A percentile compares a stretch with the other conserved stretches of the same genome.
These are phyloP conservation scores for Purpureocillium takamizusanense DNA, from an alignment of 2,329 filamentous ascomycete species.

Conservation along the genomic window DNA sequence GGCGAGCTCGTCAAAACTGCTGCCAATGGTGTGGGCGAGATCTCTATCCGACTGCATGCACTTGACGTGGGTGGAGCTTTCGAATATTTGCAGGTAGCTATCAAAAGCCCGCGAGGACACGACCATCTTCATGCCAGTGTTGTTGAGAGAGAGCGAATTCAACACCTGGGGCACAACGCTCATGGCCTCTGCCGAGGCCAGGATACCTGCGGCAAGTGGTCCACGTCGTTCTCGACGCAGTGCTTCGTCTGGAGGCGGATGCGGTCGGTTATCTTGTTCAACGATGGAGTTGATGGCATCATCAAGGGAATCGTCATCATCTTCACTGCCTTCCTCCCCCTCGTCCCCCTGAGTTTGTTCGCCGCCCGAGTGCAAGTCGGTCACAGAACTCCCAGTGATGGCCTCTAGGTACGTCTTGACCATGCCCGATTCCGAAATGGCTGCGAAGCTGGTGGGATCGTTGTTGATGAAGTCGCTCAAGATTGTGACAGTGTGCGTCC, in stretches of 20 bases:
- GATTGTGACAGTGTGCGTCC: slow-evolving; percentile 89
- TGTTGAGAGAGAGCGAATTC: slow-evolving; percentile 88
- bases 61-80: slow-evolving; percentile 81
- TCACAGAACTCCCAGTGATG: slow-evolving; percentile 50
- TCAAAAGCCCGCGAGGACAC: slow-evolving; percentile 73
- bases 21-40: slow-evolving; percentile 66
- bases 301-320: slow-evolving; percentile 28
- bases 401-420: slow-evolving; percentile 80
- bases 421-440: slow-evolving; percentile 88
- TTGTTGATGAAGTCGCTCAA: slow-evolving; percentile 97
- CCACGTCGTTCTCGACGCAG: slow-evolving; percentile 34
- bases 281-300: slow-evolving; percentile 28
- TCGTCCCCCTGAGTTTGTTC: slow-evolving; percentile 19
- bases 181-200: slow-evolving; percentile 85
- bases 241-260: slow-evolving; percentile 43
- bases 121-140: slow-evolving; percentile 79
- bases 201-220: slow-evolving; percentile 59
- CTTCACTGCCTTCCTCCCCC: slow-evolving; percentile 20
- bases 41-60: slow-evolving; percentile 66
- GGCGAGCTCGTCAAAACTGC: slow-evolving; percentile 86
- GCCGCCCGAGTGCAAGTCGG: slow-evolving; percentile 18
- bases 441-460: slow-evolving; percentile 92
- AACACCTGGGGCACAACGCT: slow-evolving; percentile 78
- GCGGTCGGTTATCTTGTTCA: slow-evolving; percentile 30
- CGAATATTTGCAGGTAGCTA: slow-evolving; percentile 92